Base-by-base conservation (phyloP, 176 grass and related monocot species). In the Elymus sibiricus region DNA sequence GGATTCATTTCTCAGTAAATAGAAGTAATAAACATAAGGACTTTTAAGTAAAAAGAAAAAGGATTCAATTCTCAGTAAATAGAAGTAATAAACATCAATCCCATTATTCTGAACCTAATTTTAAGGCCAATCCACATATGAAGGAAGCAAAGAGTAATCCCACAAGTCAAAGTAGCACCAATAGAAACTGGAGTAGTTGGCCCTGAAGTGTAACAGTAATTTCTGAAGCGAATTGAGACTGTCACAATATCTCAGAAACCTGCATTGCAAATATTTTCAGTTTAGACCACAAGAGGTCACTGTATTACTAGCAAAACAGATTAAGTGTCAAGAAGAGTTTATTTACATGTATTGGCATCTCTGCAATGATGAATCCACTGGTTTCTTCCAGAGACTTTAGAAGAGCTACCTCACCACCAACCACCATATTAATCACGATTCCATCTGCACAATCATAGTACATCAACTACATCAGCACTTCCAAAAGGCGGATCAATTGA, bases 341-440 rank as follows among this genome's bases (percentile, higher is more conserved):
- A 95, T 88, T 88, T 87, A 98, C 97, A 80, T 95, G 93, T 94
- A 98, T 98, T 32, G 94, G 97, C 97, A 98, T 98, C 84, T 98
- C 97, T 3, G 90, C 88, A 86, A 98, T 94, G 21, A 94, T 49
- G 27, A 98, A 80, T 51, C 90, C 88, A 88, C 84, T 91, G 82
- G 5, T 88, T 71, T 98, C 97, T 87, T 98, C 97, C n/a, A 96
- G 76, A 76, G 83, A 90, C 86, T 86, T 96, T 1, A 98, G 92
- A 73, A 80, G 76, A 56, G 73, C 88, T 34, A 98, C 97, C 84
- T 96, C 94, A 22, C 93, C 94, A 89, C 97, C 97, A 59, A 98
- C 97, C 70, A 98, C 94, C 92, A 98, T 98, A 87, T 96, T 98
- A 77, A 98, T 92, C 47, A 92, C 92, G 47, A 92, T 94, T 77